Base-by-base conservation (phyloP, 768 basidiomycete genomes). In the Leccinum variicolor region DNA sequence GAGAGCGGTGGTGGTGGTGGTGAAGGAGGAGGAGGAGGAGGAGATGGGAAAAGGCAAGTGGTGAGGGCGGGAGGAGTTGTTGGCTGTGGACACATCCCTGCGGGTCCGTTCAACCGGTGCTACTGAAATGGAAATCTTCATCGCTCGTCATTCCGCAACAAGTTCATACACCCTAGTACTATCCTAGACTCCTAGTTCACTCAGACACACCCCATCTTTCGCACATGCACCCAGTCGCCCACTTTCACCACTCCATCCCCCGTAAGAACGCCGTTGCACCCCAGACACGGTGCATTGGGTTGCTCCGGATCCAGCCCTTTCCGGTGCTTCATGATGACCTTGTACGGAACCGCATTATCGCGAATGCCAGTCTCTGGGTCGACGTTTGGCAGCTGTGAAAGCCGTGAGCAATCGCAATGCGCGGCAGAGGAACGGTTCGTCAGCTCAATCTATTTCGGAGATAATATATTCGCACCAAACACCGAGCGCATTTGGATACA, bases 301-400 rank as follows among this genome's bases (percentile, higher is more conserved):
- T 75, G 62, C 21, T 57, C 65, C 0, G 81, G 80, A 66, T 88
- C 83, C 52, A 86, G 54, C 17, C 85, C 84, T 29, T 69, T 81
- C 36, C 89, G 81, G 69, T 88, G 86, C 74, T 87, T 89, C 81
- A 84, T 85, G 10, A 90, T 66, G 7, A 84, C 81, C 71, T 92
- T 90, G 73, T 76, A 89, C 5, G 90, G 90, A 4, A 92, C 89
- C 0, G 87, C 86, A 15, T 77, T 77, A 64, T 92, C 89, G 19
- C 84, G 80, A 19, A 79, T 69, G 29, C 89, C 90, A 4, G 84
- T 85, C 43, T 76, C 73, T 0, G 86, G 80, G 64, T 83, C 81
- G 15, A 92, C 81, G 62, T 92, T 91, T 15, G 90, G 90, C 49
- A 92, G 69, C 89, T 92, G 64, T 55, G 57, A 56, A 56, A 56